Conservation (phyloP, 371 early-diverging fungal genomes). For the Mucor racemosus region DNA sequence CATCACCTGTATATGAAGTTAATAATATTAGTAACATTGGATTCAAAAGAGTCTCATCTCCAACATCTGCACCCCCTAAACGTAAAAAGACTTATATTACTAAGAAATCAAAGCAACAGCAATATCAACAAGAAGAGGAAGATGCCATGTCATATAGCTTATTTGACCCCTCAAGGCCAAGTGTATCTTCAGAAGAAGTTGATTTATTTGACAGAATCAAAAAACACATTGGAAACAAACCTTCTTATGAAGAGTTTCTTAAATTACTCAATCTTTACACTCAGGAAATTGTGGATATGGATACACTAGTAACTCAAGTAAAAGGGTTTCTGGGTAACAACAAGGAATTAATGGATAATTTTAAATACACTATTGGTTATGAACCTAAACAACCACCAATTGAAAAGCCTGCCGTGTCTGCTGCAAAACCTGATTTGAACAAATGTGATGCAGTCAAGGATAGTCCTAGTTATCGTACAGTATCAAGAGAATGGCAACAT, state of each 20-base stretch:
- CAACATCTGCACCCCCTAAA: not conserved
- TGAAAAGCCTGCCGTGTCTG: constrained; percentile 29
- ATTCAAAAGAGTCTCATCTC: not conserved
- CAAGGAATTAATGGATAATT: constrained; percentile 83
- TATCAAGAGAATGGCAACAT: constrained; percentile 62
- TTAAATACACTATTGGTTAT: constrained; percentile 91
- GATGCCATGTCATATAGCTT: not conserved
- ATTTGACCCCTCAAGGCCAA: constrained; percentile 49
- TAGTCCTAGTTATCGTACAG: constrained; percentile 71
- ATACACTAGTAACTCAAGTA: constrained; percentile 77
- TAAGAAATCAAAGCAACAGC: not conserved
- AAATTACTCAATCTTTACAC: constrained; percentile 94
- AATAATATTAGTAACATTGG: not conserved
- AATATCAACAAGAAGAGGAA: constrained; percentile 15
- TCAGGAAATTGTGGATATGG: constrained; percentile 88
- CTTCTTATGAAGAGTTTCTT: constrained; percentile 92
- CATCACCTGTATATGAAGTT: not conserved
- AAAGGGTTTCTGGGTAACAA: constrained; percentile 72
- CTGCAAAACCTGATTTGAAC: constrained; percentile 61
- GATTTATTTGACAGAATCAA: constrained; percentile 90
- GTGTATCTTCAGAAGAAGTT: constrained; percentile 70
- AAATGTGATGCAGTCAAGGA: constrained; percentile 28
- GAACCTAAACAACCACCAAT: constrained; percentile 58
- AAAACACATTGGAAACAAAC: constrained; percentile 76
- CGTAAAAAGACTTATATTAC: constrained; percentile 4